Base-by-base conservation (phyloP, 805 yeast genomes). In the baker's yeast (Saccharomyces cerevisiae) region DNA sequence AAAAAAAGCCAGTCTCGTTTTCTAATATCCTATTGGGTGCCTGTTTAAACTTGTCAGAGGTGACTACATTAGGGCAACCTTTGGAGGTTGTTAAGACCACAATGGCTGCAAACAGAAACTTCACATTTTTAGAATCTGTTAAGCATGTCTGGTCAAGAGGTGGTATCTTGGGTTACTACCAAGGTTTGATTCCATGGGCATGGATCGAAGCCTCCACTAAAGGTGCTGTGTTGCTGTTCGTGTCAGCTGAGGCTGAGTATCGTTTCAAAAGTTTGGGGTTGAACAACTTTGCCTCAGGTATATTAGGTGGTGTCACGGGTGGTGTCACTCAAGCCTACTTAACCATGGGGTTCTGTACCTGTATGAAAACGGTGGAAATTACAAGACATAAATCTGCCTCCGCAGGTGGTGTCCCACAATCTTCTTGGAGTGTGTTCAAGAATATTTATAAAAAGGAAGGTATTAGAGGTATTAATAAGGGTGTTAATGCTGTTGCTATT, bases 151-250 rank as follows among this genome's bases (percentile, higher is more conserved):
- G 96, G 94, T 79, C 94, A 14, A 83, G 99, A 66, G 99, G 99
- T 60, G 99, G 99, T 52, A 64, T 85, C 17, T 68, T 81, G 29
- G 99, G 98, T 0, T 94, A 91, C 75, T 94, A 91, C 74, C 99
- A 94, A 72, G 99, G 99, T 31, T 78, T 94, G 68, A 91, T 92
- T 60, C 99, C 99, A 49, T 94, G 99, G 99, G 99, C 98, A 6
- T 91, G 98, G 97, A 87, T 94, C 62, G 99, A 92, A 73, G 99
- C 97, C 9, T 87, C 96, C n/a, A 94, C 99, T 41, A 94, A 94
- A 72, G 99, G 99, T 70, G 97, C 98, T 4, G 96, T 91, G 6
- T 77, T 94, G 54, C 77, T 94, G 61, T 94, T 94, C 65, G 97
- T 90, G 32, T 85, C 96, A 48, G 83, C 95, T 48, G 98, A 94